Conservation (phyloP, 2,329 filamentous ascomycete genomes). For the Leptographium lundbergii region DNA sequence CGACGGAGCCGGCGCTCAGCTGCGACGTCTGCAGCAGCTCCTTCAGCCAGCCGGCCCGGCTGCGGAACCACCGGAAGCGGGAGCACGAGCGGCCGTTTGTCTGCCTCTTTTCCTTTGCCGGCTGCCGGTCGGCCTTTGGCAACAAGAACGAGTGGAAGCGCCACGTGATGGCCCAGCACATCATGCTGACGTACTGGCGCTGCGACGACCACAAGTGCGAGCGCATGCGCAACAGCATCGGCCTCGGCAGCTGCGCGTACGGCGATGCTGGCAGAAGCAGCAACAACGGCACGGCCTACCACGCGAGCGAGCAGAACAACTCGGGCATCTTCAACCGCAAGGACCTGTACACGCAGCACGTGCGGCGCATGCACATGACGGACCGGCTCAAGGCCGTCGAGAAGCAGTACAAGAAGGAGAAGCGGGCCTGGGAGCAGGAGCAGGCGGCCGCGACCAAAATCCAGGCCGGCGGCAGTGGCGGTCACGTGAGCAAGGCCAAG, state of each 20-base stretch:
- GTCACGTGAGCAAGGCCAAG: not conserved
- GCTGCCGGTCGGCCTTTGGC: slow-evolving; percentile 59
- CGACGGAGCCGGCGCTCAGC: not conserved
- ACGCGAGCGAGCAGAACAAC: slow-evolving; percentile 22
- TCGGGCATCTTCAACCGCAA: slow-evolving; percentile 70
- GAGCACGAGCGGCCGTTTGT: slow-evolving; percentile 49
- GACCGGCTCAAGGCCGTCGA: slow-evolving; percentile 23
- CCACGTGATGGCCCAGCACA: slow-evolving; percentile 69
- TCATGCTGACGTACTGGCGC: slow-evolving; percentile 61
- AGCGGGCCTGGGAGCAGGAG: not conserved
- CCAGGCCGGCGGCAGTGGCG: no score
- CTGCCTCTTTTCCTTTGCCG: slow-evolving; percentile 68
- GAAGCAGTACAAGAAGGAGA: slow-evolving; percentile 15
- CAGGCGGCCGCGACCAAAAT: not conserved
- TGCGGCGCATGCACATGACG: slow-evolving; percentile 69
- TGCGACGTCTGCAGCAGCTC: not conserved
- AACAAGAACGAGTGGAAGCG: slow-evolving; percentile 95
- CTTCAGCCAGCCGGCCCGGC: slow-evolving; percentile 6
- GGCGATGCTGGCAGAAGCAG: not conserved
- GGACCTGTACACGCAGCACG: slow-evolving; percentile 80
- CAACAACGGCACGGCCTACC: not conserved
- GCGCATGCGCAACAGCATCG: slow-evolving; percentile 12
- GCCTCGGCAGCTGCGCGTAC: not conserved
- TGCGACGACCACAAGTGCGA: slow-evolving; percentile 54
- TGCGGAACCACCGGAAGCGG: slow-evolving; percentile 36